Percentiles rank a stretch among this genome's conserved stretches.
Evolutionary conservation across 768 basidiomycete genomes (phyloP).

Genomic region (Panellus pusillus): DNA sequence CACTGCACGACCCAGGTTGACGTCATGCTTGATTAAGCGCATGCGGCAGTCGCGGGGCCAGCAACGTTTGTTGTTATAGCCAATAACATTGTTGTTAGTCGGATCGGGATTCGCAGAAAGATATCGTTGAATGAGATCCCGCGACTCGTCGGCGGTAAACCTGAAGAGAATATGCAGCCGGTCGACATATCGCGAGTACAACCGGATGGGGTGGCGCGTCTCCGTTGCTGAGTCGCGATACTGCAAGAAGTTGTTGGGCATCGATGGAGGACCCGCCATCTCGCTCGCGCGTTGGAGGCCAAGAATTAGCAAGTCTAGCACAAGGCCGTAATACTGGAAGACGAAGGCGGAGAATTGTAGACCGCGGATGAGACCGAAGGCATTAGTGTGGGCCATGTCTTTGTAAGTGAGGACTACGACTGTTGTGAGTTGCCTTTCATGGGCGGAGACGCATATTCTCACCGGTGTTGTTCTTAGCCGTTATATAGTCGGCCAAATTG

Average conservation of each 20-base stretch:
- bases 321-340: constrained; percentile 98
- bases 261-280: constrained; percentile 96
- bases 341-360: constrained; percentile 98
- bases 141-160: constrained; percentile 95
- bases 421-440: background rate
- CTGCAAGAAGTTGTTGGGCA: constrained; percentile 98
- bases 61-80: constrained; percentile 98
- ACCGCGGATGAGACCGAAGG: constrained; percentile 93
- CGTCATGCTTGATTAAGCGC: constrained; percentile 98
- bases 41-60: constrained; percentile 99
- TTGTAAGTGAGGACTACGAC: constrained; percentile 80
- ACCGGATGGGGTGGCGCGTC: constrained; percentile 94
- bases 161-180: constrained; percentile 94
- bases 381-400: constrained; percentile 98
- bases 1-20: constrained; percentile 95
- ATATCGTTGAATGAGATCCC: constrained; percentile 97
- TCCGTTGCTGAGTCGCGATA: constrained; percentile 95
- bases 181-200: constrained; percentile 97
- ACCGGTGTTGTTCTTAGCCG: constrained; percentile 96
- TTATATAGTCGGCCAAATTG: constrained; percentile 99
- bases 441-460: constrained; percentile 17
- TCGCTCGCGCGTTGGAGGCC: constrained; percentile 98
- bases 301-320: constrained; percentile 92
- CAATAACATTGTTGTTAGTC: constrained; percentile 98
- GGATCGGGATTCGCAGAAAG: constrained; percentile 97